Evolutionary conservation across 2,329 filamentous ascomycete genomes (phyloP), one percentile per base, ranked within the genome.

Genomic region (Talaromyces funiculosus): DNA sequence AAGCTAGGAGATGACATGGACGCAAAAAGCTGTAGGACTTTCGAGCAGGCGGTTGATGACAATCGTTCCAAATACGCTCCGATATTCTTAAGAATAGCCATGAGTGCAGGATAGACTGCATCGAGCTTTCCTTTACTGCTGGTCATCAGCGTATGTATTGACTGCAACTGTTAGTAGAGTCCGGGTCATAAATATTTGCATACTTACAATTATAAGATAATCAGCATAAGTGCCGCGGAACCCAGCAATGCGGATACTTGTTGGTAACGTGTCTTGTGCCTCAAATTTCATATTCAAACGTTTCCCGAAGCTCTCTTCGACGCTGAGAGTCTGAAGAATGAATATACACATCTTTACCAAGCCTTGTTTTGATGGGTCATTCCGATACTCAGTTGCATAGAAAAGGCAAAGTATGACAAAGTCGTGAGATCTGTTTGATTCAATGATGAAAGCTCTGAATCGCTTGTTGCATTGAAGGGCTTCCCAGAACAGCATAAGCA

Each of bases 291-390:
- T 92, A 76, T 97, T 97, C 55, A 99, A 81, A 67, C 91, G 93
- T 70, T 88, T 85, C 31, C 92, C 93, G 74, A 97, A 97, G 64
- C 89, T 92, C 60, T 88, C 84, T 75, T 97, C 94, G 2, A 95
- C 92, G 69, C 93, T 97, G 69, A 99, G 78, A 0, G 94, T 97
- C 75, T 99, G 94, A 42, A 99, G 78, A 45, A 97, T 83, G 73
- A 99, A 97, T n/a, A 95, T 88, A 74, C 94, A 97, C 92, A 97
- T 97, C 59, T 94, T 85, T 26, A 97, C 90, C 1, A 97, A 82
- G 0, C 94, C 94, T 73, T 97, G 92, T 72, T 93, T 95, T 1
- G 92, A 86, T 20, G 89, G 80, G 69, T 97, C 93, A 43, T 86
- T 84, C 70, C 91, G 92, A 73, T 94, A 89, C 71, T 96, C 92